These are phyloP conservation scores for Suillus occidentalis DNA, from an alignment of 768 basidiomycete genomes.

Conservation along the genomic window DNA sequence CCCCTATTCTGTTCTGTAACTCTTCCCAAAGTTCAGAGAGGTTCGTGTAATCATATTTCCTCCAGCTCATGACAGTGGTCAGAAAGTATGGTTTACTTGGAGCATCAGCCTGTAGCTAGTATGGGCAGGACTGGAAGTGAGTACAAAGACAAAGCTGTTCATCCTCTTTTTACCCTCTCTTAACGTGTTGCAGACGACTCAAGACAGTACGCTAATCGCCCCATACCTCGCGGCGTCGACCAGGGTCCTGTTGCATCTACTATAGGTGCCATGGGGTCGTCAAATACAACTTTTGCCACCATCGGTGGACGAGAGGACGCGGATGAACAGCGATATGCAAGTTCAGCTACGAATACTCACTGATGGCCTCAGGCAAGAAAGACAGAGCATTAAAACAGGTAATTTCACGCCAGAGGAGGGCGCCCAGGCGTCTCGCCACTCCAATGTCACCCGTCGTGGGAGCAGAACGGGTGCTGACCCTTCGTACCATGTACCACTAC, in stretches of 20 bases:
- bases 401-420: slow-evolving; percentile 44
- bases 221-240: slow-evolving; percentile 9
- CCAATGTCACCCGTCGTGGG: slow-evolving; percentile 42
- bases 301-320: slow-evolving; percentile 31
- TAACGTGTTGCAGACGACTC: slow-evolving; percentile 5
- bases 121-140: slow-evolving; percentile 48
- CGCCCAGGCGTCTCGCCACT: slow-evolving; percentile 38
- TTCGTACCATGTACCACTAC: slow-evolving; percentile 41
- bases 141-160: slow-evolving; percentile 21
- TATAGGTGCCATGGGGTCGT: slow-evolving; percentile 18
- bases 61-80: slow-evolving; percentile 13
- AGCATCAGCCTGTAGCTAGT: slow-evolving; percentile 40
- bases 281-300: slow-evolving; percentile 19
- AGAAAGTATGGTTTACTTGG: slow-evolving; percentile 30
- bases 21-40: neutral
- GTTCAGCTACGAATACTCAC: slow-evolving; percentile 19
- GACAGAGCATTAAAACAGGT: slow-evolving; percentile 33
- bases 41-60: neutral
- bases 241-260: slow-evolving; percentile 22
- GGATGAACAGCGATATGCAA: slow-evolving; percentile 10
- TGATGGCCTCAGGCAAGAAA: slow-evolving; percentile 22
- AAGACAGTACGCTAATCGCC: slow-evolving; percentile 8
- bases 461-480: slow-evolving; percentile 51
- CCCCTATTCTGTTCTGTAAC: neutral
- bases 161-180: slow-evolving; percentile 7